Conservation (phyloP, 1,284 basidiomycete genomes). For the Cutaneotrichosporon cutaneum region DNA sequence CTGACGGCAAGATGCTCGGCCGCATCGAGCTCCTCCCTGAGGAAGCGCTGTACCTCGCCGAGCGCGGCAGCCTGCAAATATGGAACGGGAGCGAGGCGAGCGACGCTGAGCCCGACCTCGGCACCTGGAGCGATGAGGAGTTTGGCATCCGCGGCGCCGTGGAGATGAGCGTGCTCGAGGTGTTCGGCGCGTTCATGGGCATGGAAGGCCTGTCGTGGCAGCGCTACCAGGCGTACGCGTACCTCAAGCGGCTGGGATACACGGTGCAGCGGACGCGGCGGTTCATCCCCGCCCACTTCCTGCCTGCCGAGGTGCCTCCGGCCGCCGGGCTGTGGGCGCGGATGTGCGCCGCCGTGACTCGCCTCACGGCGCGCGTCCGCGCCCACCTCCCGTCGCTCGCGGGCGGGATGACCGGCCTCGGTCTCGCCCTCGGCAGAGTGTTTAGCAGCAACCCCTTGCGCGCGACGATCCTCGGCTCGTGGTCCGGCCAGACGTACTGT, state of each 20-base stretch:
- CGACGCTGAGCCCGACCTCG: conserved; percentile 27
- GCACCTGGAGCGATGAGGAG: conserved; percentile 50
- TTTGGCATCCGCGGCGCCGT: conserved; percentile 79
- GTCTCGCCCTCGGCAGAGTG: too few relatives aligned
- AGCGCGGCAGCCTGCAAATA: conserved; percentile 81
- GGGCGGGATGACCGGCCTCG: too few relatives aligned
- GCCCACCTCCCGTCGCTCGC: too few relatives aligned
- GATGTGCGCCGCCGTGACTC: not conserved
- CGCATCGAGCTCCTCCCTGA: conserved; percentile 80
- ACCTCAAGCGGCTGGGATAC: conserved; percentile 88
- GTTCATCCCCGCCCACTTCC: conserved; percentile 46
- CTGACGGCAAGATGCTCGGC: conserved; percentile 57
- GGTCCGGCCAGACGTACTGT: conserved; percentile 33
- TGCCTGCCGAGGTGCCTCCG: not conserved
- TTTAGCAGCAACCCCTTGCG: too few relatives aligned
- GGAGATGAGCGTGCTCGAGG: conserved; percentile 91
- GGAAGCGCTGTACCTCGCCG: conserved; percentile 87
- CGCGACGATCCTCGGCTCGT: conserved; percentile 9
- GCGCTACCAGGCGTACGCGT: conserved; percentile 89
- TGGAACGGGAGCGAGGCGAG: conserved; percentile 59
- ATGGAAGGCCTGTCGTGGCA: conserved; percentile 74
- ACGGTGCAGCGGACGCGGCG: conserved; percentile 64
- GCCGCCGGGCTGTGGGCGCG: not conserved
- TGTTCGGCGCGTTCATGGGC: conserved; percentile 78
- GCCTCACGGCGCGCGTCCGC: too few relatives aligned